A percentile compares a stretch with the other conserved stretches of the same genome.
These are phyloP conservation scores for Chaetomium sp. DNA, from an alignment of 2,329 filamentous ascomycete species.

Conservation along the genomic window DNA sequence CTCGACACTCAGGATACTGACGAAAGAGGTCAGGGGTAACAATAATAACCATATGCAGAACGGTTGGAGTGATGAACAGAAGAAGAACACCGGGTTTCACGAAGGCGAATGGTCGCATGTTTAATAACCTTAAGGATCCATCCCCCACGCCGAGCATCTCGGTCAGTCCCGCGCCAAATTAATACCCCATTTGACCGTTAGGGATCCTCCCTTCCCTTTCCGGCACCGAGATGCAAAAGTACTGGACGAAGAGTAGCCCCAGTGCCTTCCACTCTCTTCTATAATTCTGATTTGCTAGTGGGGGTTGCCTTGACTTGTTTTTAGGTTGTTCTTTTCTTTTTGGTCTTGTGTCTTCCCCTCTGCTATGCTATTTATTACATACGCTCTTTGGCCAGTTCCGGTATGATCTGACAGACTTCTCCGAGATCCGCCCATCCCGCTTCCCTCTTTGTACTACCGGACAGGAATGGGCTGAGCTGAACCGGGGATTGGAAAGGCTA, in stretches of 20 bases:
- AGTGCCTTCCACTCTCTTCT: background rate
- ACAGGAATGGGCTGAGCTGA: background rate
- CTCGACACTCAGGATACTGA: background rate
- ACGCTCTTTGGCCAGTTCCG: background rate
- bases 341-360: background rate
- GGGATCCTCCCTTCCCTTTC: conserved; percentile 18
- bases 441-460: conserved; percentile 14
- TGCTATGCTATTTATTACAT: background rate
- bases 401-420: background rate
- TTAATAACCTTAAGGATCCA: background rate
- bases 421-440: background rate
- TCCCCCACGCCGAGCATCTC: conserved; percentile 5
- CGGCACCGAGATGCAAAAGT: conserved; percentile 20
- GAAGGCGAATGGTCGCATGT: background rate
- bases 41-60: background rate
- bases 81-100: background rate
- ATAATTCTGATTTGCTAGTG: background rate
- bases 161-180: conserved; percentile 5
- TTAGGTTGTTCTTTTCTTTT: background rate
- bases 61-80: background rate
- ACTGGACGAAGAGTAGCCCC: background rate
- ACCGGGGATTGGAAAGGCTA: background rate
- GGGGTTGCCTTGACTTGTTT: background rate
- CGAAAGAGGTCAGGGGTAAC: background rate
- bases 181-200: conserved; percentile 7